A percentile compares a stretch with the other conserved stretches of the same genome.
Evolutionary conservation across 495 filamentous ascomycete genomes (phyloP).

Genomic region (Aspergillus taichungensis): DNA sequence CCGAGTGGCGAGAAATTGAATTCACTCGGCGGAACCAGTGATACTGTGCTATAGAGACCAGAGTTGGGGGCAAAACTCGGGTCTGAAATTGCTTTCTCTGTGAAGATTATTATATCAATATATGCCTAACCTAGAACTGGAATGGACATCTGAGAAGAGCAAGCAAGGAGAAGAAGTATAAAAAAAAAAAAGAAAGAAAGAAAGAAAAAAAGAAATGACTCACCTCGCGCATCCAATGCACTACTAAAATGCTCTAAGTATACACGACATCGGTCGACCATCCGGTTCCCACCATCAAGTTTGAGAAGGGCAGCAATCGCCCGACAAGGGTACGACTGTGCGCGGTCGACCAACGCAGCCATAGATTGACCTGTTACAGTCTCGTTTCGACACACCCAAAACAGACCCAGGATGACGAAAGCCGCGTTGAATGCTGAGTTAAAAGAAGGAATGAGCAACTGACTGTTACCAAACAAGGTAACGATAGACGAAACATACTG

Average conservation of each 20-base stretch:
- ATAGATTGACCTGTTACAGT: slow-evolving; percentile 4
- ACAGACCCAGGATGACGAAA: slow-evolving; percentile 24
- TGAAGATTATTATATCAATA: neutral
- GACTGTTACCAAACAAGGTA: too few relatives aligned
- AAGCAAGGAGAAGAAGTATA: neutral
- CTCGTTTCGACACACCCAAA: slow-evolving; percentile 18
- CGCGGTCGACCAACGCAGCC: slow-evolving; percentile 9
- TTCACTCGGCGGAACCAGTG: neutral
- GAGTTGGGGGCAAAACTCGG: neutral
- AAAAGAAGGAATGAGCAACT: neutral
- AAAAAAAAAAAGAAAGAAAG: neutral
- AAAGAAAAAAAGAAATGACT: slow-evolving; percentile 1
- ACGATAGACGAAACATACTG: slow-evolving; percentile 17
- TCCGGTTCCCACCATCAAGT: slow-evolving; percentile 29
- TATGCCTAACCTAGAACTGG: neutral
- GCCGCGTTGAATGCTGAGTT: slow-evolving; percentile 31
- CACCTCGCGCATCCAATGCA: slow-evolving; percentile 19
- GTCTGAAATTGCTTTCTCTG: neutral
- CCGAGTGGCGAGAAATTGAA: slow-evolving; percentile 23
- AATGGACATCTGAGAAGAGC: neutral
- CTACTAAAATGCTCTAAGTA: slow-evolving; percentile 27
- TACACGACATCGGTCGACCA: slow-evolving; percentile 30
- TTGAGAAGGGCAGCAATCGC: slow-evolving; percentile 27
- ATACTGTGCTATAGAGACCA: neutral
- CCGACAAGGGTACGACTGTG: slow-evolving; percentile 11